Percentiles rank a stretch among this genome's conserved stretches.
Conservation (phyloP, 495 filamentous ascomycete genomes). For the Xeromyces bisporus region DNA sequence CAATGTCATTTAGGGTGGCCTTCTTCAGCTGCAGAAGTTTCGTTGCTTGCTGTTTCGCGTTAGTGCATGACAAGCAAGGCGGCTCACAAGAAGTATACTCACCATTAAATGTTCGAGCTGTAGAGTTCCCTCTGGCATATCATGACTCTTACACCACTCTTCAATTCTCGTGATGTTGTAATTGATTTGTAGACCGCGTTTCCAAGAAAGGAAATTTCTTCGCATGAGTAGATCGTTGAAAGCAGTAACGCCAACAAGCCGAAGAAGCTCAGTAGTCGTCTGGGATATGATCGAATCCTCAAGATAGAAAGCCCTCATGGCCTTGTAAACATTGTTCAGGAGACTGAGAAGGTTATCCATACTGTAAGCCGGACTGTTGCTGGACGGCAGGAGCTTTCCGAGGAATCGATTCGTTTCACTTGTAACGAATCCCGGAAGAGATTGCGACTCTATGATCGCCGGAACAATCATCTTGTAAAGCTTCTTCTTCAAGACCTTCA, state of each 20-base stretch:
- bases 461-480: constrained; percentile 99
- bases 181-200: constrained; percentile 97
- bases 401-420: constrained; percentile 96
- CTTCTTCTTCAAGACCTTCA: constrained; percentile 99
- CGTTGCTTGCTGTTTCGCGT: constrained; percentile 64
- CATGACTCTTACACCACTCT: constrained; percentile 99
- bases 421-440: constrained; percentile 93
- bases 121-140: constrained; percentile 96
- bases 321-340: constrained; percentile 92
- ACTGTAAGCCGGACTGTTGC: constrained; percentile 79
- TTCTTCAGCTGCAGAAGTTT: constrained; percentile 99
- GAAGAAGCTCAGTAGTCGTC: constrained; percentile 83
- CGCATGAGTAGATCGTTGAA: constrained; percentile 98
- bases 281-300: constrained; percentile 93
- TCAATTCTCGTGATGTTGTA: constrained; percentile 99
- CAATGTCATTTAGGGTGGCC: constrained; percentile 95
- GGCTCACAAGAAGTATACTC: constrained; percentile 10
- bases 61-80: constrained; percentile 7
- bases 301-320: constrained; percentile 94
- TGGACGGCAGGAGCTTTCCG: constrained; percentile 82
- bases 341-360: constrained; percentile 98
- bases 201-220: constrained; percentile 97
- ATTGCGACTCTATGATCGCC: constrained; percentile 97
- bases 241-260: constrained; percentile 89
- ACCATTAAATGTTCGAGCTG: constrained; percentile 98